A percentile compares a stretch with the other conserved stretches of the same genome.
Evolutionary conservation across 2,329 filamentous ascomycete genomes (phyloP).

Genomic region (Epichloe amarillans): DNA sequence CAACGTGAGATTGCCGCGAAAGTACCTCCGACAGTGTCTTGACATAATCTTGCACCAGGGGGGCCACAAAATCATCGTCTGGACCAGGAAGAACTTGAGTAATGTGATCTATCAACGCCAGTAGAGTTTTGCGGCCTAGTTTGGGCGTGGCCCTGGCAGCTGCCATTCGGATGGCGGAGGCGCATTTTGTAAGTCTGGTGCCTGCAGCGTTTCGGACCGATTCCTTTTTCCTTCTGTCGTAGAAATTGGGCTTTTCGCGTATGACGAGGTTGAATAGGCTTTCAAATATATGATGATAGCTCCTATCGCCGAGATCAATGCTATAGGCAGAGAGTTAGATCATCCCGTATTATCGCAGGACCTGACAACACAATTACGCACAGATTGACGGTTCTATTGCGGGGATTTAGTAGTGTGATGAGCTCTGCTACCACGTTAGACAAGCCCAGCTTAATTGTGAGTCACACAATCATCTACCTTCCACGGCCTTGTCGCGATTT

Average conservation of each 20-base stretch:
- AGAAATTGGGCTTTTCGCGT: slow-evolving; percentile 52
- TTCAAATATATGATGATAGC: slow-evolving; percentile 73
- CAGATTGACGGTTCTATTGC: slow-evolving; percentile 24
- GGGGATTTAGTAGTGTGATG: slow-evolving; percentile 22
- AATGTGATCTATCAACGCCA: slow-evolving; percentile 69
- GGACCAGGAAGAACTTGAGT: slow-evolving; percentile 54
- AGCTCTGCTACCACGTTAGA: slow-evolving; percentile 17
- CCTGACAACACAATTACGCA: slow-evolving; percentile 12
- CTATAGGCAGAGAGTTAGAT: slow-evolving; percentile 9
- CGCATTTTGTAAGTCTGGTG: slow-evolving; percentile 52
- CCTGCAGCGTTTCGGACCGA: slow-evolving; percentile 32
- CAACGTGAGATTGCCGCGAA: slow-evolving; percentile 61
- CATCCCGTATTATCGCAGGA: neutral
- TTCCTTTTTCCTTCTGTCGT: slow-evolving; percentile 37
- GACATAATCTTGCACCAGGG: slow-evolving; percentile 65
- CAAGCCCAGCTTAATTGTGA: neutral
- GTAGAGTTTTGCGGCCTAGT: slow-evolving; percentile 64
- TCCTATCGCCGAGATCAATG: slow-evolving; percentile 51
- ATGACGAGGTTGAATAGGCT: slow-evolving; percentile 58
- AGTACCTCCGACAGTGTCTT: slow-evolving; percentile 62
- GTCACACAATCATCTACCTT: slow-evolving; percentile 19
- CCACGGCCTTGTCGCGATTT: slow-evolving; percentile 26
- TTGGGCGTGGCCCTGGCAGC: slow-evolving; percentile 55
- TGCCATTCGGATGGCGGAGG: slow-evolving; percentile 56
- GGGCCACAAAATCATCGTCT: slow-evolving; percentile 51